A percentile compares a stretch with the other conserved stretches of the same genome.
Evolutionary conservation across 129 eudicot species (phyloP).

Genomic region (Pulicaria dysenterica): DNA sequence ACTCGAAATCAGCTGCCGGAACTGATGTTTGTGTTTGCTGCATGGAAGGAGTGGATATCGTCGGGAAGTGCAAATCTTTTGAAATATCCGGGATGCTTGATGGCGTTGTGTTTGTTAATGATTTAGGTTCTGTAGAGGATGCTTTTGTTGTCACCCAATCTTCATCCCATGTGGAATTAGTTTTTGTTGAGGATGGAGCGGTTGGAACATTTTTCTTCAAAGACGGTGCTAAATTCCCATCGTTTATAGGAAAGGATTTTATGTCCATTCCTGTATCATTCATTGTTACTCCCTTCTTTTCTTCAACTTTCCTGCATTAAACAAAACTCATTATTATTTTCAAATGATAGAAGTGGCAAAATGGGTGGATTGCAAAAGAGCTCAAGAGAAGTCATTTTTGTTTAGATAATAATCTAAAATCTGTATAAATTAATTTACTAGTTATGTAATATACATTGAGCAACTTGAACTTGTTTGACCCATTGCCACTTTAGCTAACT

Average conservation of each 20-base stretch:
- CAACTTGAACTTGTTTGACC: too few relatives aligned
- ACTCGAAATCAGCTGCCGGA: conserved; percentile 81
- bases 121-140: conserved; percentile 41
- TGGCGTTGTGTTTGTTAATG: conserved; percentile 37
- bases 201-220: conserved; percentile 45
- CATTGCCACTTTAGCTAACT: too few relatives aligned
- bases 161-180: conserved; percentile 79
- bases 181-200: conserved; percentile 43
- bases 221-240: conserved; percentile 36
- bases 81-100: conserved; percentile 37
- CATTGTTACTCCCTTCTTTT: conserved; percentile 83
- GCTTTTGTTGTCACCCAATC: conserved; percentile 70
- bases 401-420: too few relatives aligned
- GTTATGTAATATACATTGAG: too few relatives aligned
- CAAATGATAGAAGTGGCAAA: too few relatives aligned
- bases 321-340: neutral
- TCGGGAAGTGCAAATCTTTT: conserved; percentile 34
- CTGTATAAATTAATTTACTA: too few relatives aligned
- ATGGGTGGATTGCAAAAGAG: too few relatives aligned
- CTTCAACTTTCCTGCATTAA: conserved; percentile 79
- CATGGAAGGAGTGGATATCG: conserved; percentile 45
- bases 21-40: conserved; percentile 54
- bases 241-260: conserved; percentile 43
- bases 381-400: too few relatives aligned
- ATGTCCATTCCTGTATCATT: conserved; percentile 64